Percentiles rank a stretch among this genome's conserved stretches.
Conservation (phyloP, 768 basidiomycete genomes). For the Agrocybe pediades region DNA sequence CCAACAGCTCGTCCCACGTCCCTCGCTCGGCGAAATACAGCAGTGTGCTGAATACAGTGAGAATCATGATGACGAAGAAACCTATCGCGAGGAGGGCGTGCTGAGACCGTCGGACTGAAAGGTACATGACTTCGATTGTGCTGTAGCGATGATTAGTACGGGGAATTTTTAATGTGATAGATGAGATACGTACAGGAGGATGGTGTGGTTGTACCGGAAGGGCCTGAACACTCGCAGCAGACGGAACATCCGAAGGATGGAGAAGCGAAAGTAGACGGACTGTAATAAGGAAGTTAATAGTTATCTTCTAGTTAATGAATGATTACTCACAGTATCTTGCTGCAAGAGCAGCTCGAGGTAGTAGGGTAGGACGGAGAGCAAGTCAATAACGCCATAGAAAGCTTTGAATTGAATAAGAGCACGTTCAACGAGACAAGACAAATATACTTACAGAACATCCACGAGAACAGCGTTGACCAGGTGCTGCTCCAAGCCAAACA, state of each 20-base stretch:
- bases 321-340: constrained; percentile 72
- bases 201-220: constrained; percentile 82
- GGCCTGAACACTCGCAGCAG: constrained; percentile 87
- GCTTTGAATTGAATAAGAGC: constrained; percentile 32
- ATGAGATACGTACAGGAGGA: constrained; percentile 63
- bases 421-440: background rate
- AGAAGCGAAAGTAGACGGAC: constrained; percentile 89
- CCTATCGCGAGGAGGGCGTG: constrained; percentile 83
- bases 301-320: background rate
- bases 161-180: background rate
- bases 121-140: constrained; percentile 92
- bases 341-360: constrained; percentile 83
- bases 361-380: constrained; percentile 85
- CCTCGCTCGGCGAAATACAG: constrained; percentile 88
- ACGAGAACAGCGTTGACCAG: constrained; percentile 60
- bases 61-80: constrained; percentile 87
- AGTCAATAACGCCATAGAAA: constrained; percentile 85
- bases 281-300: constrained; percentile 24
- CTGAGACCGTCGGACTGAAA: constrained; percentile 82
- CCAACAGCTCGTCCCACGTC: constrained; percentile 81
- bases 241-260: constrained; percentile 88
- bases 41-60: constrained; percentile 86
- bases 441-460: constrained; percentile 61
- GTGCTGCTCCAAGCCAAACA: constrained; percentile 75
- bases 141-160: constrained; percentile 32